These are phyloP conservation scores for Penicillium goetzii DNA, from an alignment of 495 filamentous ascomycete genomes.

Conservation along the genomic window DNA sequence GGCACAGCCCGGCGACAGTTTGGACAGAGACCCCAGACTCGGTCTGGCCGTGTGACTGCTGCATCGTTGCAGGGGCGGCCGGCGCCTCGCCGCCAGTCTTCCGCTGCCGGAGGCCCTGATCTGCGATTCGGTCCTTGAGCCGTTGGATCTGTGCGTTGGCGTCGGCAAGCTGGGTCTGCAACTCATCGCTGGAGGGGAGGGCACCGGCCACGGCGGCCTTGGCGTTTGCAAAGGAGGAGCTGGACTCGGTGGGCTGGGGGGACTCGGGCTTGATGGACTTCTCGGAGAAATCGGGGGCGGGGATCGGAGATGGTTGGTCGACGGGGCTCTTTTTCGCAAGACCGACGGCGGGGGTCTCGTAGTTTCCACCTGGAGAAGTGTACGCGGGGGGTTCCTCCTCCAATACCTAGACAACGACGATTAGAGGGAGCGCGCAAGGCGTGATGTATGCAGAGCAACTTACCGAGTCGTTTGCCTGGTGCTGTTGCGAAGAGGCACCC, in stretches of 20 bases:
- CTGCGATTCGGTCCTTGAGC: constrained; percentile 69
- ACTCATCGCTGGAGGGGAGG: constrained; percentile 60
- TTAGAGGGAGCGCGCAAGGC: constrained; percentile 17
- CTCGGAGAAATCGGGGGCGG: constrained; percentile 49
- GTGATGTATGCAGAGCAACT: constrained; percentile 17
- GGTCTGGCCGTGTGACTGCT: constrained; percentile 52
- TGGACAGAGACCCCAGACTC: constrained; percentile 85
- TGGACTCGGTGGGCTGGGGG: constrained; percentile 30
- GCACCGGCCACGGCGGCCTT: constrained; percentile 50
- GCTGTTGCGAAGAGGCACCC: constrained; percentile 33
- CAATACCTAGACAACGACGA: constrained; percentile 12
- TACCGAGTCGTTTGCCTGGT: constrained; percentile 52
- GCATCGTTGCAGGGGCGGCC: constrained; percentile 43
- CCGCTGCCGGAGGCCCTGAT: constrained; percentile 72
- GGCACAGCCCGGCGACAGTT: constrained; percentile 78
- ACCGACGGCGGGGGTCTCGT: constrained; percentile 53
- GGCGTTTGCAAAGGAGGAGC: constrained; percentile 24
- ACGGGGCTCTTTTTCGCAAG: constrained; percentile 35
- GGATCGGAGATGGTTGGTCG: constrained; percentile 42
- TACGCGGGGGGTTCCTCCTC: constrained; percentile 61
- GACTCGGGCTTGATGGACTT: constrained; percentile 43
- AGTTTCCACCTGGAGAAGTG: constrained; percentile 56
- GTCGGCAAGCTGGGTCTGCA: constrained; percentile 72
- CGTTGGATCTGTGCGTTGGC: constrained; percentile 74
- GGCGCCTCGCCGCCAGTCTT: constrained; percentile 53